These are phyloP conservation scores for Cinchona pubescens DNA, from an alignment of 257 asterid genomes.

Conservation along the genomic window DNA sequence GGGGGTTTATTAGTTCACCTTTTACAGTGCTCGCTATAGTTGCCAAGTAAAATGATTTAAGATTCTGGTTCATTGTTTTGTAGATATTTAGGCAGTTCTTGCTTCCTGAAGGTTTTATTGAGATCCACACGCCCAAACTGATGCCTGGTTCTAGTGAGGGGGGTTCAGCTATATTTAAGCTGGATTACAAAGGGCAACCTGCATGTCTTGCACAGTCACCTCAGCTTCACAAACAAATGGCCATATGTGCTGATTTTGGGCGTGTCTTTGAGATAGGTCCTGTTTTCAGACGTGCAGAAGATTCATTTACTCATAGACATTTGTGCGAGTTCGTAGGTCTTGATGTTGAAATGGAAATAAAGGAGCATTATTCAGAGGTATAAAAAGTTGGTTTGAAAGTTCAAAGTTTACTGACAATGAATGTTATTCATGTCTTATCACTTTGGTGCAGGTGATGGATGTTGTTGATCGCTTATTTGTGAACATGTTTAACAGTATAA, in stretches of 20 bases:
- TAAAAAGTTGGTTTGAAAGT: conserved; percentile 2
- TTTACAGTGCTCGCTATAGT: not conserved
- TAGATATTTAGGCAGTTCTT: conserved; percentile 72
- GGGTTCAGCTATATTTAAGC: conserved; percentile 82
- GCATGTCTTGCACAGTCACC: conserved; percentile 98
- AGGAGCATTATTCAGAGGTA: conserved; percentile 90
- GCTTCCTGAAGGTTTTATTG: conserved; percentile 56
- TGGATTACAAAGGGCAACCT: conserved; percentile 77
- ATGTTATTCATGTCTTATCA: conserved; percentile 2
- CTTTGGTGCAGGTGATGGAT: conserved; percentile 84
- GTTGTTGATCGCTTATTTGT: conserved; percentile 77
- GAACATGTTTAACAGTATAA: conserved; percentile 68
- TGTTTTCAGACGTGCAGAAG: conserved; percentile 88
- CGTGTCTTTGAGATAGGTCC: conserved; percentile 92
- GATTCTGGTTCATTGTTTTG: conserved; percentile 12
- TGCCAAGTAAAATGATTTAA: not conserved
- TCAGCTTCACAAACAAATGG: conserved; percentile 89
- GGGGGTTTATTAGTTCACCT: too few relatives aligned
- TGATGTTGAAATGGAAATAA: conserved; percentile 94
- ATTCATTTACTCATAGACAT: conserved; percentile 90
- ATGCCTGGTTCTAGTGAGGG: conserved; percentile 96
- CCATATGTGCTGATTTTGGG: conserved; percentile 79
- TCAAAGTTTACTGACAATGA: not conserved
- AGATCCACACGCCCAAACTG: conserved; percentile 78
- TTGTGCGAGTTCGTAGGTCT: conserved; percentile 92